Percentiles rank a stretch among this genome's conserved stretches.
phyloP scores from a whole-genome alignment of 2,329 filamentous ascomycete genomes.

The Aspergillus sp. region DNA sequence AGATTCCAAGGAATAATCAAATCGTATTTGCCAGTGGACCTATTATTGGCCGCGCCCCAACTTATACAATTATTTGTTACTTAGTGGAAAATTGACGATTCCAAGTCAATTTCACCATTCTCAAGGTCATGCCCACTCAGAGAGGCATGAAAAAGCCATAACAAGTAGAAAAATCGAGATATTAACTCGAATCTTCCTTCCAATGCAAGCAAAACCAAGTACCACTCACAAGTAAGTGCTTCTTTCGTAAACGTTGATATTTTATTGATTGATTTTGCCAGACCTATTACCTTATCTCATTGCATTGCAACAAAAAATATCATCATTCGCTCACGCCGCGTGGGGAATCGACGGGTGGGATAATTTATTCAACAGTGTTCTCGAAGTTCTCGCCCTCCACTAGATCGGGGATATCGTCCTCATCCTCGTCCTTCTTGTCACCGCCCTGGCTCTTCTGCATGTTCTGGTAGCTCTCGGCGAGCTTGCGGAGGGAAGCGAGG shows the following conservation, averaged over 20 bases:
- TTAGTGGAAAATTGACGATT: no score
- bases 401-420: slow-evolving; percentile 88
- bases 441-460: slow-evolving; percentile 91
- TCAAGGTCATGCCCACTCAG: no score
- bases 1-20: not conserved
- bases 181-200: not conserved
- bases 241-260: not conserved
- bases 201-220: not conserved
- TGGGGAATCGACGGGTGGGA: not conserved
- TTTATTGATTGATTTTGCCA: not conserved
- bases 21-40: not conserved
- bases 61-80: no score
- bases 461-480: slow-evolving; percentile 99
- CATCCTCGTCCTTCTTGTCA: slow-evolving; percentile 75
- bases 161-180: no score
- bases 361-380: slow-evolving; percentile 87
- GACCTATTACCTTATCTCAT: not conserved
- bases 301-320: not conserved
- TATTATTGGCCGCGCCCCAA: not conserved
- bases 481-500: slow-evolving; percentile 93
- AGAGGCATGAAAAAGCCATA: no score
- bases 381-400: slow-evolving; percentile 98
- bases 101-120: no score
- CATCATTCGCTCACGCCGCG: not conserved
- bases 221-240: not conserved